Evolutionary conservation across 202 grass and related monocot species (phyloP), one percentile per base, ranked within the genome.

Genomic region (Cymbopogon flexuosus): DNA sequence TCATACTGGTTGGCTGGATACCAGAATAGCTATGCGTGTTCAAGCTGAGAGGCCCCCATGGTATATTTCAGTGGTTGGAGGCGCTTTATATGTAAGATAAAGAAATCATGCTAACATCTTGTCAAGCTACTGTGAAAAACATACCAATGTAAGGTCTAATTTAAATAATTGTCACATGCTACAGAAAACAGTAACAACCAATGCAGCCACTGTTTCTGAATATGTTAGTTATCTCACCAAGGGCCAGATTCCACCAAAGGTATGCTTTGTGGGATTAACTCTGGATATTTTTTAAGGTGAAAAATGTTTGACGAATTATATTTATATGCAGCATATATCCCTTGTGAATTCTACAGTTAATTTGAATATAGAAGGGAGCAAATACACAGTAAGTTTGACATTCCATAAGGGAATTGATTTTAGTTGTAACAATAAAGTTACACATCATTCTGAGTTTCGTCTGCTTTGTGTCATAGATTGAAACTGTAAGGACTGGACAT

Each of bases 191-290:
- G 85, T 88, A 73, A 91, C 81, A 9, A 67, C 86, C 70, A 94
- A 90, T 30, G 71, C 87, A 69, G 74, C 71, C 27, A 91, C 87
- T 33, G 89, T 91, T 83, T 89, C 86, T 37, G 92, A 91, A n/a
- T 91, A 94, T 83, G 84, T 94, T 70, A 75, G 89, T 64, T 94
- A 89, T 87, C 92, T 94, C 39, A 81, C 61, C 19, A 94, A 94
- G 85, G 92, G 92, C 57, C 92, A 94, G 80, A 94, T 94, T 78
- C 92, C 89, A 82, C 92, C 89, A 29, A 94, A 94, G 92, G 92
- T 91, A 91, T 82, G 19, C 62, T 72, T 74, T 70, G 9, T 43
- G 41, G 59, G 62, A 57, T 75, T 42, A 64, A 69, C n/a, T 82
- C 31, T 79, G 14, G 27, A 73, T 79, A 15, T 45, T 86, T 59